Percentiles rank a stretch among this genome's conserved stretches.
These are phyloP conservation scores for Xanthoconium stramineum DNA, from an alignment of 768 basidiomycete species.

Conservation along the genomic window DNA sequence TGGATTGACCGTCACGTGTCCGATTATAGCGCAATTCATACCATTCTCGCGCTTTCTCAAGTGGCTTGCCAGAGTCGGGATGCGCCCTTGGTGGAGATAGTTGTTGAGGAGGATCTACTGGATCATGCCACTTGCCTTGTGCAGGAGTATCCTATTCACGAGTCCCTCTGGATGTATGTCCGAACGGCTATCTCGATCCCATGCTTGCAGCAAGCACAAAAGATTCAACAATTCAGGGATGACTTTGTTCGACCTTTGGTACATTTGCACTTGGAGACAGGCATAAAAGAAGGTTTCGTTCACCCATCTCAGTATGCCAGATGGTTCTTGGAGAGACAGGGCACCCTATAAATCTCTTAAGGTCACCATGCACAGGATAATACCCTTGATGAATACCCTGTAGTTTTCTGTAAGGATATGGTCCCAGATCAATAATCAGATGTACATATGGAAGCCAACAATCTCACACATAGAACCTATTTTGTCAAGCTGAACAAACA, in stretches of 20 bases:
- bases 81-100: background rate
- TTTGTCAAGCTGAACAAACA: background rate
- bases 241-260: conserved; percentile 19
- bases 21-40: conserved; percentile 64
- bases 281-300: background rate
- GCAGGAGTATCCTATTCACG: conserved; percentile 50
- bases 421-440: too few relatives aligned
- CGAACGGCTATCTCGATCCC: conserved; percentile 3
- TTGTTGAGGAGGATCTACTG: conserved; percentile 6
- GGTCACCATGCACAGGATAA: background rate
- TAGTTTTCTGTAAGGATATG: too few relatives aligned
- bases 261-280: background rate
- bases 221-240: conserved; percentile 8
- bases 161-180: conserved; percentile 61
- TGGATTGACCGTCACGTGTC: conserved; percentile 68
- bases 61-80: conserved; percentile 6
- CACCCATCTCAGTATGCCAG: conserved; percentile 6
- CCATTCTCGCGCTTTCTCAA: conserved; percentile 40
- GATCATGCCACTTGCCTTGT: conserved; percentile 51
- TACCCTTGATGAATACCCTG: too few relatives aligned
- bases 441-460: too few relatives aligned
- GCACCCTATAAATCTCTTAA: background rate
- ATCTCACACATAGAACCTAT: background rate
- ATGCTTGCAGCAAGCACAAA: background rate
- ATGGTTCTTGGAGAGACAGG: conserved; percentile 8